Base-by-base conservation (phyloP, 148 eudicot genomes). In the Amaranthus hypochondriacus region DNA sequence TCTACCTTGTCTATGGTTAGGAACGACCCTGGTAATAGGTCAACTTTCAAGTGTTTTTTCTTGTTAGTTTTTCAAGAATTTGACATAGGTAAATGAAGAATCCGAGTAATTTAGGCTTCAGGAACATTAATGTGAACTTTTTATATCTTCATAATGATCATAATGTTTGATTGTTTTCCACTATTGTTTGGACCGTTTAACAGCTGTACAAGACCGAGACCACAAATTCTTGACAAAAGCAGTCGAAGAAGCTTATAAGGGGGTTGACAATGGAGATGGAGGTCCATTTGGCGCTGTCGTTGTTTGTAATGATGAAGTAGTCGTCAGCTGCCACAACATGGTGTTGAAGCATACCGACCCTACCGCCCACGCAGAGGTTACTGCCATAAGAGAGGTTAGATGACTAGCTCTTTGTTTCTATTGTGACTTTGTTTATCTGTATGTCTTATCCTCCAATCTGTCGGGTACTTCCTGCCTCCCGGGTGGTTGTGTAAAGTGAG, bases 361-460 rank as follows among this genome's bases (percentile, higher is more conserved):
- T 75, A 89, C 94, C 56, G 97, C 97, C 59, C 97, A 92, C 80
- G 94, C 94, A 14, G 97, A 92, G 83, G 97, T 92, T 74, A 92
- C 94, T 5, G 94, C 94, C 73, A 70, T 92, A 71, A 83, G 97
- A 88, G 97, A 92, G 97, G 97, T 92, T 67, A 85, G 80, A 60
- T 44, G 15, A 43, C 42, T 59, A 5, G 60, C 42, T 53, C 48
- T 73, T 4, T 28, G 39, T 28, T 28, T 28, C 39, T 28, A 28
- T 28, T 28, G 39, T 28, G 39, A 28, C 39, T 28, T 28, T 28
- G 39, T 28, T 28, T 28, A 28, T 28, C 39, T 28, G 39, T 28
- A 28, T 28, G 39, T 28, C 39, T 28, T 28, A 28, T 28, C 39
- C 39, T 28, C 39, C 0, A 28, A 28, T 28, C 39, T 28, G 39